Evolutionary conservation across 345 rosid species (phyloP), one percentile per base, ranked within the genome.

Genomic region (Isatis tinctoria): DNA sequence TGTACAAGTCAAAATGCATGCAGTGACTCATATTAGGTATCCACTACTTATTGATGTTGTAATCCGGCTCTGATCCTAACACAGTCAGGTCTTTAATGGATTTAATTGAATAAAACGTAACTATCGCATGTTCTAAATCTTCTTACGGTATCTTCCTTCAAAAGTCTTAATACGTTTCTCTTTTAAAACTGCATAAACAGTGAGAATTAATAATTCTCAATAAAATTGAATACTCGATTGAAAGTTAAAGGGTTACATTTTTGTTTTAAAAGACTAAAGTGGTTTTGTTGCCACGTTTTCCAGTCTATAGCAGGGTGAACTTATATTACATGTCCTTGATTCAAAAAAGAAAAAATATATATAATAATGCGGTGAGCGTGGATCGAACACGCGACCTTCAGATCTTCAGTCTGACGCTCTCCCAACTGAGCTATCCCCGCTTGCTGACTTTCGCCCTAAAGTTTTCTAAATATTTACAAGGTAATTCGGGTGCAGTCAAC

Each of bases 401-500:
- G 87, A 85, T 85, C 87, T 85, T 85, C 87, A 85, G 84, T 81
- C 85, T 88, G 86, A 90, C 87, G 89, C 96, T 88, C 92, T 88
- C 97, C 94, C 97, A 87, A 88, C 92, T 90, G 90, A 88, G 92
- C 97, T 87, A 88, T 83, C 92, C 89, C 94, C 90, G 83, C 76
- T 13, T 40, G 13, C 2, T 61, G 49, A 6, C 0, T 2, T 13
- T 1, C 6, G 3, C 6, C 2, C 3, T 20, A 11, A 22, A 1
- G 0, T 37, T 1, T 2, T 7, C 0, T 0, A 18, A 8, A 60
- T 60, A 18, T 12, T 3, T 5, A 2, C n/a, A 35, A 60, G 5
- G 5, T 2, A 6, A n/a, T n/a, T 45, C 52, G 12, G 4, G 3
- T 58, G 8, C 27, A 33, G 1, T 26, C 30, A 1, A 52, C 5